phyloP scores from a whole-genome alignment of 306 rosid genomes.

The Lathyrus aphaca region DNA sequence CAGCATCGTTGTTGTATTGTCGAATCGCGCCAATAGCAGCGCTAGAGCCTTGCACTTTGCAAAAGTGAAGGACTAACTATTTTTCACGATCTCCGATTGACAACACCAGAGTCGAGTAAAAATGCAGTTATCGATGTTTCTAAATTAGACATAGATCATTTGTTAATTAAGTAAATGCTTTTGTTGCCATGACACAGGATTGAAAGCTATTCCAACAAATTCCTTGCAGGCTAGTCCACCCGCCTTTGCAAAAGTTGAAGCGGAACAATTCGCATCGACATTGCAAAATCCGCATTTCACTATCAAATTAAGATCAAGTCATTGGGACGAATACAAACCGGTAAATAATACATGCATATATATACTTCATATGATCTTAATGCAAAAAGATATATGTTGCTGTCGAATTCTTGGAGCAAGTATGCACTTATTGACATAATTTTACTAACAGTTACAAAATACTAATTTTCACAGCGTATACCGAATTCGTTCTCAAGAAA shows the following conservation, averaged over 20 bases:
- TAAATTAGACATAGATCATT: neutral
- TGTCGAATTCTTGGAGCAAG: neutral
- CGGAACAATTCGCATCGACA: neutral
- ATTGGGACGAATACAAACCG: neutral
- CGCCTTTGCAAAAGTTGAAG: neutral
- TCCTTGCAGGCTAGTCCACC: neutral
- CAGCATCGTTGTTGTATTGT: neutral
- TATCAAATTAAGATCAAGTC: neutral
- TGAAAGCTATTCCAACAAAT: neutral
- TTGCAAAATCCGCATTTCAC: conserved; percentile 2
- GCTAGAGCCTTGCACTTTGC: too few relatives aligned
- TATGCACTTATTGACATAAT: neutral
- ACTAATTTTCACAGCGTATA: neutral
- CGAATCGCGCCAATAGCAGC: too few relatives aligned
- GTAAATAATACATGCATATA: neutral
- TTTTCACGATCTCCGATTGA: neutral
- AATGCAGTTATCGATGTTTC: conserved; percentile 2
- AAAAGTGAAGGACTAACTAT: too few relatives aligned
- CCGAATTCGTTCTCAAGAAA: neutral
- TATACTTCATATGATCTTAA: neutral
- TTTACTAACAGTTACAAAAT: neutral
- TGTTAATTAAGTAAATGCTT: neutral
- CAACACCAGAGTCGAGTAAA: neutral
- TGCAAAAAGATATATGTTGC: neutral
- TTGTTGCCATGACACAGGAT: neutral